Evolutionary conservation across 176 grass and related monocot species (phyloP).

Genomic region (Carex littledalei): DNA sequence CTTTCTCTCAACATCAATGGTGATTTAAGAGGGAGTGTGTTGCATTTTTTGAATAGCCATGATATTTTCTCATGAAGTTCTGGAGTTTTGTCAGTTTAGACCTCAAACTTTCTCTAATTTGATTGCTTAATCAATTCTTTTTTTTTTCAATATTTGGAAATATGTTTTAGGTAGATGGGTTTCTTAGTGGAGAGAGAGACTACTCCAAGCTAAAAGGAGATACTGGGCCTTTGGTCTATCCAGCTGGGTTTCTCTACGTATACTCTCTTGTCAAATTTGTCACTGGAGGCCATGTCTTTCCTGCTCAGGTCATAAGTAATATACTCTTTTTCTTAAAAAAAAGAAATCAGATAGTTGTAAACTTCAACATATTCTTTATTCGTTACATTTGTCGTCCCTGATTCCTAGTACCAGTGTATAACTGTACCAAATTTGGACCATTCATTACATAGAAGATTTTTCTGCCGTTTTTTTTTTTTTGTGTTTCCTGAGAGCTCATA

Average conservation of each 20-base stretch:
- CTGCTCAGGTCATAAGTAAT: constrained; percentile 54
- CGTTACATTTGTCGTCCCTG: no score
- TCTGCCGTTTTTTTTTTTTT: not conserved
- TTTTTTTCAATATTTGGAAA: not conserved
- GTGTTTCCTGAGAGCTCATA: not conserved
- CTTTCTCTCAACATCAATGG: not conserved
- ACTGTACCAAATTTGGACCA: not conserved
- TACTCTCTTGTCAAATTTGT: constrained; percentile 78
- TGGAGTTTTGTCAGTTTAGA: not conserved
- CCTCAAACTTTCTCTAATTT: not conserved
- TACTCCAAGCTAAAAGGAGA: constrained; percentile 92
- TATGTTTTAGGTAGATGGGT: constrained; percentile 48
- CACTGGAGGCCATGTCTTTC: constrained; percentile 65
- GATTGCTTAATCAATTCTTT: not conserved
- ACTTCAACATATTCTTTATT: no score
- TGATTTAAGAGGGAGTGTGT: not conserved
- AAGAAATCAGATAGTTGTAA: no score
- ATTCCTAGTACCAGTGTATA: not conserved
- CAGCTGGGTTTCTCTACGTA: constrained; percentile 88
- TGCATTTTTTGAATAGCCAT: not conserved
- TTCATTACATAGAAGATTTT: not conserved
- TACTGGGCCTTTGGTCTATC: constrained; percentile 90
- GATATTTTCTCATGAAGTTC: not conserved
- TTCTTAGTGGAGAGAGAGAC: constrained; percentile 76
- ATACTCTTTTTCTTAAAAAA: no score